Base-by-base conservation (phyloP, 2,329 filamentous ascomycete genomes). In the Cytospora piceicola region DNA sequence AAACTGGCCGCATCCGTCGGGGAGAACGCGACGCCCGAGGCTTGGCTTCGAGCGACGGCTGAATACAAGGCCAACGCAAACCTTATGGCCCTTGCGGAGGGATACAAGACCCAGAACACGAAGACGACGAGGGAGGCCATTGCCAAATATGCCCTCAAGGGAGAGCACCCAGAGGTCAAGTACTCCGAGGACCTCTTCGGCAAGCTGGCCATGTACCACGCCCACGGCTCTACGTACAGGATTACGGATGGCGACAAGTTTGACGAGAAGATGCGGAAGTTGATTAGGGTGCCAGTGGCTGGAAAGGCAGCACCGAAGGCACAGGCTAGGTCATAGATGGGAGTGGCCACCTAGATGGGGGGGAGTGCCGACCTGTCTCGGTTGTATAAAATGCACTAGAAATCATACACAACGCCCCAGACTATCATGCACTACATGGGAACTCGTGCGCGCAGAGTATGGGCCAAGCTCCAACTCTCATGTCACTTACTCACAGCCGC, bases 131-230 rank as follows among this genome's bases (percentile, higher is more conserved):
- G 71, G 71, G 68, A 70, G 63, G 77, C 77, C 20, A 76, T 82
- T 12, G 60, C 80, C 9, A 75, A 80, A 66, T 70, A 73, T 42
- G 72, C 75, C 3, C 68, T 82, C 53, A 73, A 75, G 61, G 80
- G 80, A 57, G 73, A 74, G 60, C 79, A 81, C 69, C 73, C 76
- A 3, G 61, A 70, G 64, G 75, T 73, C 58, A 73, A 72, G 6
- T 72, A 74, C 1, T 30, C 70, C 0, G 56, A 52, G 11, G 73
- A 79, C 39, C 70, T 76, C 20, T 39, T 74, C 22, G 74, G 65
- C 8, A 70, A 70, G 29, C 66, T 80, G 65, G 71, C 70, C 56
- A 79, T 72, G 66, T 81, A 80, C 66, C 75, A 77, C 59, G 69
- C 64, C 53, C 72, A 75, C 49, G 75, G 79, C 14, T 71, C 70